Percentiles rank a stretch among this genome's conserved stretches.
phyloP scores from a whole-genome alignment of 1,139 yeast genomes.

The Sugiyamaella xylanicola region DNA sequence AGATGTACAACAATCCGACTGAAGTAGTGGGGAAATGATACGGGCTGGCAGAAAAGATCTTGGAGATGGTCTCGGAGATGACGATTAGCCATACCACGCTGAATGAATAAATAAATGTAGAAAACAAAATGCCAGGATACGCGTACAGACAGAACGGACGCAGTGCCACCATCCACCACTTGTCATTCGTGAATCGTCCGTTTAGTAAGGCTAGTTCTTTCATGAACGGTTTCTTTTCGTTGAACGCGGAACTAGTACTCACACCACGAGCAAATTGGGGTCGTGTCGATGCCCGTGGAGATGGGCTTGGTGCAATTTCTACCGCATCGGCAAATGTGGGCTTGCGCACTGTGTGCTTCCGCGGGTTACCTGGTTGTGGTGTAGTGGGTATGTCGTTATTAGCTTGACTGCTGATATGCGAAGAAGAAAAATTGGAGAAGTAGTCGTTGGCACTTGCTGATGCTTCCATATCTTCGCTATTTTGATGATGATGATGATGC shows the following conservation, averaged over 20 bases:
- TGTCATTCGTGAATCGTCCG: slow-evolving; percentile 55
- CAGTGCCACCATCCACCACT: slow-evolving; percentile 60
- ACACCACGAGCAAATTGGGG: slow-evolving; percentile 22
- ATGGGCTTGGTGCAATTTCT: slow-evolving; percentile 14
- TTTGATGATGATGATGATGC: background rate
- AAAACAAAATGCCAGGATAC: slow-evolving; percentile 58
- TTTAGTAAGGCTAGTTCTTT: slow-evolving; percentile 38
- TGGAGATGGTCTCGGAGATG: slow-evolving; percentile 58
- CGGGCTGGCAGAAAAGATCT: slow-evolving; percentile 51
- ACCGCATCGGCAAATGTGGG: slow-evolving; percentile 25
- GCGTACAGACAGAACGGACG: slow-evolving; percentile 56
- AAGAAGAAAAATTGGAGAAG: slow-evolving; percentile 23
- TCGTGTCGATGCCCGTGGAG: slow-evolving; percentile 20
- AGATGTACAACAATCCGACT: slow-evolving; percentile 59
- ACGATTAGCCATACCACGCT: slow-evolving; percentile 68
- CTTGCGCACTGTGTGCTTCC: slow-evolving; percentile 21
- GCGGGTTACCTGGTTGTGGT: slow-evolving; percentile 13
- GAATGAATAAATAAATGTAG: slow-evolving; percentile 55
- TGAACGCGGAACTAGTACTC: slow-evolving; percentile 24
- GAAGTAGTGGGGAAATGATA: slow-evolving; percentile 53
- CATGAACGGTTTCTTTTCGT: slow-evolving; percentile 31
- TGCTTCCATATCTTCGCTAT: too few species aligned
- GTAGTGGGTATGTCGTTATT: slow-evolving; percentile 1
- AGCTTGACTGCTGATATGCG: background rate
- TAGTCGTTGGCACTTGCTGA: slow-evolving; percentile 16